Conservation (phyloP, 441 rosid species). For the Breynia disticha region DNA sequence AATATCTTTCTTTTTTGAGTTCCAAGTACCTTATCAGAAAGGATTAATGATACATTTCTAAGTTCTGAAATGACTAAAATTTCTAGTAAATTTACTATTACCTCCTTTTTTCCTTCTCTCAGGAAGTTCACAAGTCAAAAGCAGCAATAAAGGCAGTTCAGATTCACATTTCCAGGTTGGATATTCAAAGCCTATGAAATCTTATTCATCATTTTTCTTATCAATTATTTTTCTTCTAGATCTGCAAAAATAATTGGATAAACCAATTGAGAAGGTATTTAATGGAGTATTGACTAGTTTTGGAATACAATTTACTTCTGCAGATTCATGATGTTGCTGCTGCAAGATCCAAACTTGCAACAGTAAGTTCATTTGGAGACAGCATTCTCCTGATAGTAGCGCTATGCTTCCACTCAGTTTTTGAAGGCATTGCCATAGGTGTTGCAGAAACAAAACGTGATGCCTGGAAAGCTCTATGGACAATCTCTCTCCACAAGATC, state of each 20-base stretch:
- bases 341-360: slow-evolving; percentile 12
- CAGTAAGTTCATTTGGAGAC: slow-evolving; percentile 46
- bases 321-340: slow-evolving; percentile 8
- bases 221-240: no score
- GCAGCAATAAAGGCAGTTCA: slow-evolving; percentile 10
- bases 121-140: slow-evolving; percentile 26
- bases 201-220: neutral
- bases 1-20: no score
- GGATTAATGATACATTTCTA: no score
- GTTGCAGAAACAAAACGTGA: slow-evolving; percentile 46
- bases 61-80: neutral
- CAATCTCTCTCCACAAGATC: slow-evolving; percentile 65
- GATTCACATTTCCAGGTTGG: slow-evolving; percentile 16
- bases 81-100: neutral
- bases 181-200: neutral
- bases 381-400: slow-evolving; percentile 60
- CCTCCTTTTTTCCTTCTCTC: neutral
- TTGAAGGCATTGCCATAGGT: slow-evolving; percentile 83
- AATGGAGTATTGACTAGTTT: neutral
- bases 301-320: neutral
- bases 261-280: no score
- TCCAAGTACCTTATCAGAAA: no score
- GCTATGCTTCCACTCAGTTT: slow-evolving; percentile 77
- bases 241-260: no score
- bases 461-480: slow-evolving; percentile 87